Evolutionary conservation across 225 moss, liverwort and hornwort species (phyloP).

Genomic region (Antitrichia curtipendula): DNA sequence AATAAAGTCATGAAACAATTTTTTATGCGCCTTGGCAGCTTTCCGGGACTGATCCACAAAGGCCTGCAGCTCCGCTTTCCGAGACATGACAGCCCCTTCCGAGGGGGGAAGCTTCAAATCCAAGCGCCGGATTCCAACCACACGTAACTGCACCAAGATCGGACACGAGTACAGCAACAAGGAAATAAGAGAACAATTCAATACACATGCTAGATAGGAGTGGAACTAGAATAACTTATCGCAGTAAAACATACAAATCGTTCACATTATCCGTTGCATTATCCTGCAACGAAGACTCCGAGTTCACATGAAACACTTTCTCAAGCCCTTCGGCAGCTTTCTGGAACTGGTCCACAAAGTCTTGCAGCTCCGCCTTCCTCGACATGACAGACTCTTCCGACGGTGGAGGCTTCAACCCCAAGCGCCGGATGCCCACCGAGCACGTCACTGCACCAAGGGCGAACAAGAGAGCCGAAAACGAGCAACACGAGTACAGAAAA

Average conservation of each 20-base stretch:
- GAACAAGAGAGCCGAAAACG: constrained; percentile 23
- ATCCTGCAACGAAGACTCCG: neutral
- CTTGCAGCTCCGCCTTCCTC: constrained; percentile 50
- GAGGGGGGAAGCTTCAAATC: too few species aligned
- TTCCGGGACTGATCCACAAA: neutral
- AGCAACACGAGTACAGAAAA: neutral
- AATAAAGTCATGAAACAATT: neutral
- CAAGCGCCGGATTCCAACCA: too few species aligned
- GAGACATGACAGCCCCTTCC: neutral
- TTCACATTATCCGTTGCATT: neutral
- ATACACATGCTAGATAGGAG: neutral
- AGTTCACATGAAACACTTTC: constrained; percentile 25
- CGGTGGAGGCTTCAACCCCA: constrained; percentile 37
- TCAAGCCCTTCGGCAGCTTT: constrained; percentile 61
- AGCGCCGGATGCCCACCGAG: constrained; percentile 25
- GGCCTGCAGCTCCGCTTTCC: neutral
- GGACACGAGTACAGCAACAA: neutral
- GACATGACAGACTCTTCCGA: constrained; percentile 47
- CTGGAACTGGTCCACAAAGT: constrained; percentile 53
- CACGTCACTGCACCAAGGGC: constrained; percentile 24
- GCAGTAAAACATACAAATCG: neutral
- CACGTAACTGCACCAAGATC: neutral
- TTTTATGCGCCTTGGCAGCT: neutral
- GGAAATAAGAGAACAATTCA: neutral
- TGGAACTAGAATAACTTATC: neutral